phyloP scores from a whole-genome alignment of 2,329 filamentous ascomycete genomes.

The Chaetomium sp. region DNA sequence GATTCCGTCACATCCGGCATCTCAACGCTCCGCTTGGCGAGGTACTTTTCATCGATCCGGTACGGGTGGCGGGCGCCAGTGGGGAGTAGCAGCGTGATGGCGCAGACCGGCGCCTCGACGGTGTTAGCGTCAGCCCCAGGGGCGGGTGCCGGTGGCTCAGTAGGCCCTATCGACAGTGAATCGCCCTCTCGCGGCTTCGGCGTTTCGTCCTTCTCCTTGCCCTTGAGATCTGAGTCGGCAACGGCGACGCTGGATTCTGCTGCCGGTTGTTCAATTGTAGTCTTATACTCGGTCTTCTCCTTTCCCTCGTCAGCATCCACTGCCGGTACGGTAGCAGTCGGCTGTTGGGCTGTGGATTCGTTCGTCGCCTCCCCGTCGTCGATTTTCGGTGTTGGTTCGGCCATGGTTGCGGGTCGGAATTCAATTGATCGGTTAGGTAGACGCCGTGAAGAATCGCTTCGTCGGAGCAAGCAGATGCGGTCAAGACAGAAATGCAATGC shows the following conservation, averaged over 20 bases:
- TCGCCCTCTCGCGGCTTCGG: slow-evolving; percentile 25
- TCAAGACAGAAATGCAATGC: background rate
- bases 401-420: slow-evolving; percentile 11
- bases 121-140: slow-evolving; percentile 5
- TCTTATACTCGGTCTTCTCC: background rate
- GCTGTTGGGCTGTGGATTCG: slow-evolving; percentile 2
- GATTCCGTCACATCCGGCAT: slow-evolving; percentile 58
- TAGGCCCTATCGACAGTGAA: slow-evolving; percentile 31
- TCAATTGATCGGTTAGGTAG: background rate
- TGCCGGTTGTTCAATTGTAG: slow-evolving; percentile 1
- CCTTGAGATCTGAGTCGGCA: slow-evolving; percentile 12
- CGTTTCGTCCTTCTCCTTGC: slow-evolving; percentile 29
- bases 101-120: slow-evolving; percentile 44
- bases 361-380: slow-evolving; percentile 2
- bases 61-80: slow-evolving; percentile 82
- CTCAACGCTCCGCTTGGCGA: slow-evolving; percentile 71
- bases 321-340: slow-evolving; percentile 6
- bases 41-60: slow-evolving; percentile 80
- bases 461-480: background rate
- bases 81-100: slow-evolving; percentile 77
- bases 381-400: slow-evolving; percentile 8
- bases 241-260: slow-evolving; percentile 4
- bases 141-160: slow-evolving; percentile 17
- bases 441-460: background rate
- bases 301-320: slow-evolving; percentile 1